Percentiles rank a stretch among this genome's conserved stretches.
phyloP scores from a whole-genome alignment of 2,329 filamentous ascomycete genomes.

The Tolypocladium ophioglossoides region DNA sequence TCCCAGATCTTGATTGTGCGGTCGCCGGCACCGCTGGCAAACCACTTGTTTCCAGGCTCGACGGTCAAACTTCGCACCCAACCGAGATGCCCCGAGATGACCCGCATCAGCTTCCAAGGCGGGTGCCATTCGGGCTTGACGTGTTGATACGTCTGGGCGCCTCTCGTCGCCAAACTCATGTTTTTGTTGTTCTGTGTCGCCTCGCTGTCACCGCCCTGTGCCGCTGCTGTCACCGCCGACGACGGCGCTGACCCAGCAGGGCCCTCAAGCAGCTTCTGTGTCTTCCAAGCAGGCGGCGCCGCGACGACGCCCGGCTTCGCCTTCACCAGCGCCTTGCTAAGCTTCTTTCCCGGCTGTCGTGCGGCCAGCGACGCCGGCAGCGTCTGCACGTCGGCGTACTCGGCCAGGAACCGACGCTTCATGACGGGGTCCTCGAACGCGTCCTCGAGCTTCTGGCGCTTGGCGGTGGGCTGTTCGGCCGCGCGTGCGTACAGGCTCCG shows the following conservation, averaged over 20 bases:
- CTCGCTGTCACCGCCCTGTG: conserved; percentile 7
- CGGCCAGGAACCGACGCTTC: conserved; percentile 48
- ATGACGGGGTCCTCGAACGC: conserved; percentile 20
- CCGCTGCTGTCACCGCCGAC: conserved; percentile 19
- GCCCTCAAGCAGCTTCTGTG: conserved; percentile 29
- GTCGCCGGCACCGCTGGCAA: conserved; percentile 89
- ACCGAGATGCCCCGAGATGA: conserved; percentile 91
- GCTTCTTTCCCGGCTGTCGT: conserved; percentile 52
- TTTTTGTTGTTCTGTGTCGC: conserved; percentile 12
- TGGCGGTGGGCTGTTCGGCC: conserved; percentile 15
- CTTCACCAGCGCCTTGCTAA: conserved; percentile 16
- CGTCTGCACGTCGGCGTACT: conserved; percentile 70
- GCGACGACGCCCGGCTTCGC: conserved; percentile 33
- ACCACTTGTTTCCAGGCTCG: conserved; percentile 96
- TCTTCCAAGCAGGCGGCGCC: conserved; percentile 19
- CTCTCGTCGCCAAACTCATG: conserved; percentile 21
- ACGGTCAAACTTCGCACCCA: conserved; percentile 88
- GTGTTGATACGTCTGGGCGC: conserved; percentile 19
- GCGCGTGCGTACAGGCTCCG: conserved; percentile 20
- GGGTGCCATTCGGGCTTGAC: conserved; percentile 90
- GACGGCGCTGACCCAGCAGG: conserved; percentile 25
- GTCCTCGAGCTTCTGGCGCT: conserved; percentile 28
- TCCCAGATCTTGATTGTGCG: conserved; percentile 99
- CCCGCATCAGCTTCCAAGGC: conserved; percentile 96
- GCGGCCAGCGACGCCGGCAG: conserved; percentile 69